Conservation (phyloP, 1,284 basidiomycete genomes). For the Volvariella surrecta region DNA sequence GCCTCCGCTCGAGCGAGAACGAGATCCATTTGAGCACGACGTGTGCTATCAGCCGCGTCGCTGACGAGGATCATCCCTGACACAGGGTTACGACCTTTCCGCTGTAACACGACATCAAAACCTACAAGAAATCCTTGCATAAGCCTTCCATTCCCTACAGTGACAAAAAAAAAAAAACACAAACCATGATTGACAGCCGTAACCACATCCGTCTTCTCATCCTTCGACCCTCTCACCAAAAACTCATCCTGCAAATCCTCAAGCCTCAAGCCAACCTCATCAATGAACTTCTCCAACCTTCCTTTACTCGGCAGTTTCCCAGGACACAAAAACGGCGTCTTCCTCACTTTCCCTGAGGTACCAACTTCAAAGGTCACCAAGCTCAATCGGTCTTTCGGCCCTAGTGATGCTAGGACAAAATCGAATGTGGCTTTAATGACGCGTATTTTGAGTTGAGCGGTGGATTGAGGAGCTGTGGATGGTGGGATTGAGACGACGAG, state of each 20-base stretch:
- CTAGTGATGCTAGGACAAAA: conserved; percentile 73
- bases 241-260: conserved; percentile 60
- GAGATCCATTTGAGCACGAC: conserved; percentile 97
- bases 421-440: conserved; percentile 82
- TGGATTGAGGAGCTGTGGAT: conserved; percentile 60
- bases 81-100: conserved; percentile 84
- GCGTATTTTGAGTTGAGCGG: conserved; percentile 75
- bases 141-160: too few relatives aligned
- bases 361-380: conserved; percentile 89
- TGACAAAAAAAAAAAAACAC: conserved; percentile 20
- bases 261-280: conserved; percentile 47
- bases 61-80: conserved; percentile 90
- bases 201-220: conserved; percentile 93
- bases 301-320: conserved; percentile 62
- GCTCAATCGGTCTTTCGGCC: conserved; percentile 71
- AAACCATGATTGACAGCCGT: conserved; percentile 88
- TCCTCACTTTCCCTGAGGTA: conserved; percentile 67
- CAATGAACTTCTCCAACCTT: conserved; percentile 71
- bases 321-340: conserved; percentile 80
- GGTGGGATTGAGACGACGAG: conserved; percentile 85
- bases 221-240: conserved; percentile 65
- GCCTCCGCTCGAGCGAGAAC: conserved; percentile 94
- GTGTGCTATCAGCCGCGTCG: conserved; percentile 84
- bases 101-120: conserved; percentile 88
- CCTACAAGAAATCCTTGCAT: conserved; percentile 44